These are phyloP conservation scores for Thyridium curvatum DNA, from an alignment of 2,329 filamentous ascomycete species.

Conservation along the genomic window DNA sequence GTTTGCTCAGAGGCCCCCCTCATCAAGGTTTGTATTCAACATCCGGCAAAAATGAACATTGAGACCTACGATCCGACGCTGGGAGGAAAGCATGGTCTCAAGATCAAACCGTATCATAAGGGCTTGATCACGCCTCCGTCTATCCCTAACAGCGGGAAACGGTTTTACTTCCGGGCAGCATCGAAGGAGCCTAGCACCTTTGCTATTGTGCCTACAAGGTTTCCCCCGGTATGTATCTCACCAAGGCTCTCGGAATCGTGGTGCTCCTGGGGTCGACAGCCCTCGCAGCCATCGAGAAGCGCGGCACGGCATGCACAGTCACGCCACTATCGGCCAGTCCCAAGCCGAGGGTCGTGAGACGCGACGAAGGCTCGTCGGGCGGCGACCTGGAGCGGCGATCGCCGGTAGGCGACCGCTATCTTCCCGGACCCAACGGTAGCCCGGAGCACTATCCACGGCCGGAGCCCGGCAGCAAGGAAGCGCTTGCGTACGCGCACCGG, in stretches of 20 bases:
- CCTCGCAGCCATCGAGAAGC: slow-evolving; percentile 12
- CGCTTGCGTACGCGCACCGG: background rate
- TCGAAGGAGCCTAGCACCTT: too few relatives aligned
- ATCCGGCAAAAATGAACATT: too few relatives aligned
- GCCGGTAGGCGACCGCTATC: background rate
- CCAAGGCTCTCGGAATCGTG: slow-evolving; percentile 1
- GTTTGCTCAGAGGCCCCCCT: too few relatives aligned
- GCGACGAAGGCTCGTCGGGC: slow-evolving; percentile 5
- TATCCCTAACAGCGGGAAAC: too few relatives aligned
- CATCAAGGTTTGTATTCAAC: too few relatives aligned
- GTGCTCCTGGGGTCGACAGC: slow-evolving; percentile 7
- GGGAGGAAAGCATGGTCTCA: too few relatives aligned
- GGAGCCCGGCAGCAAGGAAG: slow-evolving; percentile 5
- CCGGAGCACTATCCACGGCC: slow-evolving; percentile 6
- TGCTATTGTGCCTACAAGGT: too few relatives aligned
- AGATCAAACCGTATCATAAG: too few relatives aligned
- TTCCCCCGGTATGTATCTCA: slow-evolving; percentile 5
- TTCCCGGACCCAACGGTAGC: background rate
- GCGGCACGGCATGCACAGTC: slow-evolving; percentile 16
- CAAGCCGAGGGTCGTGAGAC: background rate
- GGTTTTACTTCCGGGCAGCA: too few relatives aligned
- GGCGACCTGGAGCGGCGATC: background rate
- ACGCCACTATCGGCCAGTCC: slow-evolving; percentile 10
- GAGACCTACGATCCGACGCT: too few relatives aligned
- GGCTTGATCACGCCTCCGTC: too few relatives aligned